phyloP scores from a whole-genome alignment of 2,329 filamentous ascomycete genomes.

The Exophiala aquamarina region DNA sequence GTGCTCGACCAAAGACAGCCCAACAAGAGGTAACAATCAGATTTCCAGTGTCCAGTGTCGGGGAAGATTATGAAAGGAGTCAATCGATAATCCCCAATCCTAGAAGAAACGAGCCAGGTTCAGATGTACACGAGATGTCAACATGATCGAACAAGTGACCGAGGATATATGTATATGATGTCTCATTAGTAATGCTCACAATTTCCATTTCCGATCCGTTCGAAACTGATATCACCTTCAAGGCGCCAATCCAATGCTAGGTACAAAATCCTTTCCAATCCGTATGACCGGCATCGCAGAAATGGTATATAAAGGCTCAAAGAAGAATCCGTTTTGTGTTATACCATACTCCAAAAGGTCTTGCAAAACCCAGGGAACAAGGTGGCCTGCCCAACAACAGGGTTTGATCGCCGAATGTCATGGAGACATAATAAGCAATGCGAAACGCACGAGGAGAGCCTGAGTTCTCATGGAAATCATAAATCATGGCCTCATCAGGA shows the following conservation, averaged over 20 bases:
- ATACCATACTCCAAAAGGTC: constrained; percentile 22
- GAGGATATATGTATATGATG: constrained; percentile 14
- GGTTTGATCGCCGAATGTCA: constrained; percentile 4
- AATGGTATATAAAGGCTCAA: no score
- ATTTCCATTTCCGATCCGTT: constrained; percentile 9
- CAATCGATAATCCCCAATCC: no score
- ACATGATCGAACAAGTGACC: no score
- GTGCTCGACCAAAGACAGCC: no score
- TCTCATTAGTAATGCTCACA: constrained; percentile 19
- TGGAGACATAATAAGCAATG: neutral
- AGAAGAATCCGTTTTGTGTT: constrained; percentile 9
- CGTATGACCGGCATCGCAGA: constrained; percentile 33
- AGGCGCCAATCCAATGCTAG: constrained; percentile 21
- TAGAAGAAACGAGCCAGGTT: no score
- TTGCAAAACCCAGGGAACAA: constrained; percentile 26
- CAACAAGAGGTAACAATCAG: no score
- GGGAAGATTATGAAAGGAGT: no score
- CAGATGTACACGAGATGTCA: no score
- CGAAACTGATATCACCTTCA: constrained; percentile 1
- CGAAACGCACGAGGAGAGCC: constrained; percentile 4
- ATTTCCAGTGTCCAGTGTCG: no score
- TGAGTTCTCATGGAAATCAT: constrained; percentile 15
- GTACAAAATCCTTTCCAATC: constrained; percentile 15
- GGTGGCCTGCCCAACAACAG: constrained; percentile 21
- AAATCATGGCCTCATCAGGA: constrained; percentile 17